These are phyloP conservation scores for Russula griseocarnosa DNA, from an alignment of 768 basidiomycete genomes.

Conservation along the genomic window DNA sequence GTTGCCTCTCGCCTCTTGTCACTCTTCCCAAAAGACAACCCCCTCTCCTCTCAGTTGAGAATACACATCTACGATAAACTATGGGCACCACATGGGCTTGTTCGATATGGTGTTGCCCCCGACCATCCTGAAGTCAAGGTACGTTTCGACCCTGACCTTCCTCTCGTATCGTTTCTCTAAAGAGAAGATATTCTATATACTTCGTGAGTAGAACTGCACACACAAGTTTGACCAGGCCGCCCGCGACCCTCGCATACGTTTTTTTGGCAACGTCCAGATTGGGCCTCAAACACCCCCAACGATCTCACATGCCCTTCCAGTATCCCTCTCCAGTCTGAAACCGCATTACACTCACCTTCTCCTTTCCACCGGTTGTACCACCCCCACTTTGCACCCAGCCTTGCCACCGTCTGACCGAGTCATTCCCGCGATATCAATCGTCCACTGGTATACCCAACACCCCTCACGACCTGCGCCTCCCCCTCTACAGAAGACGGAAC, in stretches of 20 bases:
- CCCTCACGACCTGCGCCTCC: conserved; percentile 63
- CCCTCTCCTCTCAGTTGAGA: conserved; percentile 39
- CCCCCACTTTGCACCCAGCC: conserved; percentile 55
- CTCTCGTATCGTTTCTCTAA: background rate
- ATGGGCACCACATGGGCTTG: conserved; percentile 92
- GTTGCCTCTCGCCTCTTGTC: conserved; percentile 82
- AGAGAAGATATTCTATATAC: background rate
- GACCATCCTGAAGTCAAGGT: conserved; percentile 99
- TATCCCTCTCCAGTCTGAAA: conserved; percentile 61
- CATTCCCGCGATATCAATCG: conserved; percentile 73
- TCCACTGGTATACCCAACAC: conserved; percentile 96
- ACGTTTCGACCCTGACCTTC: conserved; percentile 19
- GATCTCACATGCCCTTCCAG: conserved; percentile 49
- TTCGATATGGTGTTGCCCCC: conserved; percentile 94
- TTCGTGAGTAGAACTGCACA: conserved; percentile 72
- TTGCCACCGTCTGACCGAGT: conserved; percentile 49
- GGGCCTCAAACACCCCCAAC: conserved; percentile 35
- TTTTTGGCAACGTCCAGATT: conserved; percentile 88
- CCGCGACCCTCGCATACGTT: conserved; percentile 72
- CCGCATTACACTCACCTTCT: conserved; percentile 80
- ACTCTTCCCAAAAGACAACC: conserved; percentile 44
- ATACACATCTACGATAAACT: conserved; percentile 90
- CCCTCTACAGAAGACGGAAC: conserved; percentile 56
- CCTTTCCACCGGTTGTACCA: conserved; percentile 80
- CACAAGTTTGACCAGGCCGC: conserved; percentile 89